Evolutionary conservation across 164 flowering plant genomes (phyloP), one percentile per base, ranked within the genome.

Genomic region (Cinnamomum chago): DNA sequence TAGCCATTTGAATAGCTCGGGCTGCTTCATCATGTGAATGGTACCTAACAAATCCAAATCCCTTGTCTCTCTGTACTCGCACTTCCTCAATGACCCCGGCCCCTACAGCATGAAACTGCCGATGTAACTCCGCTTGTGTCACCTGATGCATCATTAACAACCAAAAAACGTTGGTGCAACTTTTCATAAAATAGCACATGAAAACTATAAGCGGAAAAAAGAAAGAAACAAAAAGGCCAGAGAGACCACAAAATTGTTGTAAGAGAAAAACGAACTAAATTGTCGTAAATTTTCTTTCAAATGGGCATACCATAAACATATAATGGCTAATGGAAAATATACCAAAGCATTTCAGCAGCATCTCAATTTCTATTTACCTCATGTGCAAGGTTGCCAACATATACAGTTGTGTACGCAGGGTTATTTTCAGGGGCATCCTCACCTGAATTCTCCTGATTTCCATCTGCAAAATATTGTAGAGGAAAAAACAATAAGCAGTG

Each of bases 11-110:
- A 86, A 96, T 96, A 33, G 98, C 99, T 76, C 89, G 51, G 51
- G 99, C 94, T 17, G 99, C 98, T 84, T 94, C 98, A 40, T 90
- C 86, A 80, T 96, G 99, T 58, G 92, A 84, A 65, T 87, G 88
- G 84, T 88, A 96, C 81, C 99, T 88, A 65, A 96, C 94, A 85
- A 96, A 96, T 55, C 99, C 99, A 88, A 96, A 96, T 20, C 99
- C 99, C 73, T 96, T 92, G 52, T 96, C 98, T 68, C 97, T 89
- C 77, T 96, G 98, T 40, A 96, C 81, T 14, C 98, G 85, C 30
- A 96, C 97, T 83, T 96, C 99, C 83, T 96, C 98, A 81, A 96
- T 88, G n/a, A 85, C 85, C 64, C 99, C 99, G 78, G 97, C 97
- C 71, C 96, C 97, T 75, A 96, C 90, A 20, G 83, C 76, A 83